Percentiles rank a stretch among this genome's conserved stretches.
Evolutionary conservation across 768 basidiomycete species (phyloP).

Genomic region (Leccinellum albellum): DNA sequence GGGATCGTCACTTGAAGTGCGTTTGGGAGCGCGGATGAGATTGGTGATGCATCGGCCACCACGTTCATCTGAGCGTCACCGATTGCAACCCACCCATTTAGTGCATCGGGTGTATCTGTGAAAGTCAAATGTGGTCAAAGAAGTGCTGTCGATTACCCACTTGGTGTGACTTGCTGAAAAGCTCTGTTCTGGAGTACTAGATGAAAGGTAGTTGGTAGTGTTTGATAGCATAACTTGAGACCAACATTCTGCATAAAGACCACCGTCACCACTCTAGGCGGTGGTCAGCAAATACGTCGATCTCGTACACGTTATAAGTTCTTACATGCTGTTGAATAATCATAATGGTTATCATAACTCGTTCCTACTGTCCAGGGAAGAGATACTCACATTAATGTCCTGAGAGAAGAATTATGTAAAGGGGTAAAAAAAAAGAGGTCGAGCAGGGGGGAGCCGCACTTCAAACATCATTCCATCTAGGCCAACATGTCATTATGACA

Average conservation of each 20-base stretch:
- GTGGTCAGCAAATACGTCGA: constrained; percentile 11
- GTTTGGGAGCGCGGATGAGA: constrained; percentile 58
- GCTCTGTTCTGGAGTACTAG: constrained; percentile 64
- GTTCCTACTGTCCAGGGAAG: background rate
- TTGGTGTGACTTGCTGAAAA: constrained; percentile 57
- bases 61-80: constrained; percentile 44
- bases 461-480: constrained; percentile 59
- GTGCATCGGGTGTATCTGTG: constrained; percentile 43
- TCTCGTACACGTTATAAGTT: background rate
- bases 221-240: background rate
- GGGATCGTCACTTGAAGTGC: constrained; percentile 50
- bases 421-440: background rate
- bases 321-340: constrained; percentile 31
- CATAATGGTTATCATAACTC: background rate
- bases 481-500: background rate
- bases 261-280: constrained; percentile 58
- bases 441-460: constrained; percentile 27
- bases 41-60: constrained; percentile 44
- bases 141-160: constrained; percentile 25
- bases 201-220: background rate
- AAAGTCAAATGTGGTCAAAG: background rate
- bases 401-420: constrained; percentile 19
- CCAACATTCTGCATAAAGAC: constrained; percentile 58
- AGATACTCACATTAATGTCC: constrained; percentile 57
- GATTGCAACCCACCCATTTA: constrained; percentile 50